Evolutionary conservation across 2,329 filamentous ascomycete genomes (phyloP), one percentile per base, ranked within the genome.

Genomic region (Apiospora saccharicola): DNA sequence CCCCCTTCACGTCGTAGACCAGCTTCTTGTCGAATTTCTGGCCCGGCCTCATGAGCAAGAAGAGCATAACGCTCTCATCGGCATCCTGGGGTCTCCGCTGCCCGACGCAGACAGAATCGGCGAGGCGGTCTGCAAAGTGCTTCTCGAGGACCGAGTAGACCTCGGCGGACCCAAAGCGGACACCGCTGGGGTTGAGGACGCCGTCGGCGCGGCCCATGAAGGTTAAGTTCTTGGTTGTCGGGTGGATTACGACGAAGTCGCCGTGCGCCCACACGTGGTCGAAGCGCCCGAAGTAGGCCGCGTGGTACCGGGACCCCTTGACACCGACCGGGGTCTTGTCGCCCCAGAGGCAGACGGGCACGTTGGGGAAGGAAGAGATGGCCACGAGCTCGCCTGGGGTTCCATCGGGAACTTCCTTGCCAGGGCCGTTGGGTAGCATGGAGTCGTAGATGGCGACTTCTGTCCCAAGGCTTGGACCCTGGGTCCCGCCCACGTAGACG

Each of bases 81-180:
- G 77, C 73, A 71, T 90, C 88, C 13, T 79, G 75, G 0, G 90
- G 90, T 41, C 94, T 83, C 26, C 93, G 84, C 82, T 96, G 93
- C 0, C 94, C 94, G 0, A 96, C 93, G 72, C 93, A 96, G 41
- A 96, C 86, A n/a, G 90, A 91, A 78, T 96, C 94, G 4, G 86
- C 85, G 4, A 96, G 83, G 69, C 86, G 83, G 22, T 88, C 85
- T 0, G 89, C 83, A 74, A 96, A 95, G 71, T 88, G 84, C 34
- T 86, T 83, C 81, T 94, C 92, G 4, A 95, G 81, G 0, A 95
- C 92, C 16, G 87, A 88, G 80, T 96, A 97, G 46, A 96, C 92
- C 80, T 96, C 94, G 0, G 93, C 91, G 5, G 90, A 93, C 0
- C 94, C 94, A 77, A 96, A 97, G 0, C 94, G 87, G 14, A 96